A percentile compares a stretch with the other conserved stretches of the same genome.
Conservation (phyloP, 2,329 filamentous ascomycete genomes). For the Thermothelomyces thermophilus region DNA sequence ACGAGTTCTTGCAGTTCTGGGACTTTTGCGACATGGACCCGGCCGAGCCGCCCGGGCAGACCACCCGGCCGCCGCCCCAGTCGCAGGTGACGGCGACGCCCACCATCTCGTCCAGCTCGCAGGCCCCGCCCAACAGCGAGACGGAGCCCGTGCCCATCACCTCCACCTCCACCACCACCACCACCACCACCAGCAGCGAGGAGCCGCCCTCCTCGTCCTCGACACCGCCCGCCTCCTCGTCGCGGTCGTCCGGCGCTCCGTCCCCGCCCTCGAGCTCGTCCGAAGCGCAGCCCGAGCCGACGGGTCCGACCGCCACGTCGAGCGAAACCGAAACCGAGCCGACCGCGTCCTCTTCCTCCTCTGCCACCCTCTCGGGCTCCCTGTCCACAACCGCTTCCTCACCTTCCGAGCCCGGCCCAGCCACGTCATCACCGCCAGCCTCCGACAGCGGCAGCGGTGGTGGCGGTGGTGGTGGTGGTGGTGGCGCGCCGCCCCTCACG, state of each 20-base stretch:
- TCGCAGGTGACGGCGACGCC: slow-evolving; percentile 14
- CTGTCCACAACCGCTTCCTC: neutral
- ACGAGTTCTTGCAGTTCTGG: slow-evolving; percentile 39
- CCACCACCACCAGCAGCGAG: neutral
- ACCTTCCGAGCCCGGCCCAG: neutral
- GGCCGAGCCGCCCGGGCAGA: slow-evolving; percentile 14
- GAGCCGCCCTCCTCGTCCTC: neutral
- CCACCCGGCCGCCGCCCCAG: slow-evolving; percentile 18
- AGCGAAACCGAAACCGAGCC: neutral
- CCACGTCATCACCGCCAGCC: neutral
- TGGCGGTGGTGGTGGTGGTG: neutral
- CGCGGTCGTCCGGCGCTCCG: neutral
- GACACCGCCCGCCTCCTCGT: too few relatives aligned
- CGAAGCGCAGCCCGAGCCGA: neutral
- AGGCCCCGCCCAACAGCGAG: slow-evolving; percentile 18
- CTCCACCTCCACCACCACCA: slow-evolving; percentile 8
- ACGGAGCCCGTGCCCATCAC: slow-evolving; percentile 15
- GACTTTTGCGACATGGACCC: slow-evolving; percentile 36
- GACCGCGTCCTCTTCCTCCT: neutral
- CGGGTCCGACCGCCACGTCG: neutral
- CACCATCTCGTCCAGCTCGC: slow-evolving; percentile 14
- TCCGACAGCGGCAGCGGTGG: neutral
- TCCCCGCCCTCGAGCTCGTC: neutral
- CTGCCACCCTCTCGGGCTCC: too few relatives aligned
- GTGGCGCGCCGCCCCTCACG: neutral